These are phyloP conservation scores for Sphagnum tenellum DNA, from an alignment of 225 moss, liverwort and hornwort genomes.

Conservation along the genomic window DNA sequence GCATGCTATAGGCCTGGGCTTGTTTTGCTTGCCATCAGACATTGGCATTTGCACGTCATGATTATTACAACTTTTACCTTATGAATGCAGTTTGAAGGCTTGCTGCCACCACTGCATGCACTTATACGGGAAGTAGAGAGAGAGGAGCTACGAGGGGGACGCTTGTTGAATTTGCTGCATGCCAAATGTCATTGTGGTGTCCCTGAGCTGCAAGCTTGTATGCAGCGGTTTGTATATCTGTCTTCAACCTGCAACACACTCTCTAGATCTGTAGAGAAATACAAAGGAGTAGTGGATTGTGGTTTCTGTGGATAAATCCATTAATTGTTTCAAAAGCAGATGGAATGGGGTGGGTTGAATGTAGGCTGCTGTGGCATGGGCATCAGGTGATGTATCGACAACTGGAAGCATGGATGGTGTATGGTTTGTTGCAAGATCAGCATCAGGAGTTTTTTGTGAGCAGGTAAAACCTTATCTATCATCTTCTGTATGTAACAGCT, in stretches of 20 bases:
- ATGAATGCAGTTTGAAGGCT: conserved; percentile 76
- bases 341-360: conserved; percentile 14
- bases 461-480: conserved; percentile 33
- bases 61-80: too few relatives aligned
- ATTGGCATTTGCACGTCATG: too few relatives aligned
- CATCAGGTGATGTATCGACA: conserved; percentile 99
- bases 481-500: too few relatives aligned
- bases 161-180: conserved; percentile 84
- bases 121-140: conserved; percentile 88
- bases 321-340: conserved; percentile 7
- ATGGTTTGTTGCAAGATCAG: conserved; percentile 91
- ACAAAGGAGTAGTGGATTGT: too few relatives aligned
- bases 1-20: too few relatives aligned
- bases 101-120: conserved; percentile 78
- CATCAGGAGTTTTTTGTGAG: conserved; percentile 91
- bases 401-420: conserved; percentile 94
- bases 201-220: conserved; percentile 95
- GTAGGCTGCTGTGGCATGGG: conserved; percentile 92
- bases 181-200: conserved; percentile 96
- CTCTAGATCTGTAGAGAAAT: too few relatives aligned
- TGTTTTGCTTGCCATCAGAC: too few relatives aligned
- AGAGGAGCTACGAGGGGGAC: conserved; percentile 85
- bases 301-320: too few relatives aligned
- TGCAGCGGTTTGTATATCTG: conserved; percentile 73
- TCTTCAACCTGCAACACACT: neutral